These are phyloP conservation scores for Monosporascus sp. DNA, from an alignment of 2,329 filamentous ascomycete species.

Conservation along the genomic window DNA sequence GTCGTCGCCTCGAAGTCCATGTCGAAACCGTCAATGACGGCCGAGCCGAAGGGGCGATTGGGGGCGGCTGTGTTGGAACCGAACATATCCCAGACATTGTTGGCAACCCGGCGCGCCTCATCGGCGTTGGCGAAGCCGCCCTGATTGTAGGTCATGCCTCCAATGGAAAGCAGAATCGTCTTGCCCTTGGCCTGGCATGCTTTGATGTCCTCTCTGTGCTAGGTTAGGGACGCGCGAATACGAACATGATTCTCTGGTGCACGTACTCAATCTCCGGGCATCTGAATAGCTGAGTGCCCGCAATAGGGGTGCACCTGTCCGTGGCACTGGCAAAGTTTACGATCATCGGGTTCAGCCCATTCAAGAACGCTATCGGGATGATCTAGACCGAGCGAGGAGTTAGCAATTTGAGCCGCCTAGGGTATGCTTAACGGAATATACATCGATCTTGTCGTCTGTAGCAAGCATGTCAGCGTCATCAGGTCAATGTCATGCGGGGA, in stretches of 20 bases:
- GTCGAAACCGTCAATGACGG: conserved; percentile 66
- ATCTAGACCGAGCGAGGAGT: conserved; percentile 31
- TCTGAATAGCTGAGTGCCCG: conserved; percentile 47
- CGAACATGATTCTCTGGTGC: conserved; percentile 4
- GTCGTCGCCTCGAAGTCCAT: conserved; percentile 62
- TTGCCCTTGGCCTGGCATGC: conserved; percentile 60
- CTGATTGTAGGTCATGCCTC: conserved; percentile 61
- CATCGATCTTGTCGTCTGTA: conserved; percentile 37
- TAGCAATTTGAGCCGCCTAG: background rate
- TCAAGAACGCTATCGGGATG: conserved; percentile 58
- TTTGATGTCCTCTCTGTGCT: conserved; percentile 36
- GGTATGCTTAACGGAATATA: conserved; percentile 13
- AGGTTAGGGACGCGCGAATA: background rate
- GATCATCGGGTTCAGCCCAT: conserved; percentile 44
- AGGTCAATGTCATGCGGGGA: conserved; percentile 10
- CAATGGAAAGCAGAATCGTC: conserved; percentile 65
- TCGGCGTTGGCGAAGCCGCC: conserved; percentile 50
- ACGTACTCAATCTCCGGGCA: conserved; percentile 58
- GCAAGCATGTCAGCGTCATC: conserved; percentile 6
- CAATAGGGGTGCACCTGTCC: conserved; percentile 50
- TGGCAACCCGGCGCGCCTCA: conserved; percentile 49
- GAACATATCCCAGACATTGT: conserved; percentile 63
- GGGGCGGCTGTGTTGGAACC: conserved; percentile 45
- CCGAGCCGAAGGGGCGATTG: conserved; percentile 59
- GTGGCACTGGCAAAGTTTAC: conserved; percentile 59